A percentile compares a stretch with the other conserved stretches of the same genome.
These are phyloP conservation scores for Scorias spongiosa DNA, from an alignment of 2,329 filamentous ascomycete species.

Conservation along the genomic window DNA sequence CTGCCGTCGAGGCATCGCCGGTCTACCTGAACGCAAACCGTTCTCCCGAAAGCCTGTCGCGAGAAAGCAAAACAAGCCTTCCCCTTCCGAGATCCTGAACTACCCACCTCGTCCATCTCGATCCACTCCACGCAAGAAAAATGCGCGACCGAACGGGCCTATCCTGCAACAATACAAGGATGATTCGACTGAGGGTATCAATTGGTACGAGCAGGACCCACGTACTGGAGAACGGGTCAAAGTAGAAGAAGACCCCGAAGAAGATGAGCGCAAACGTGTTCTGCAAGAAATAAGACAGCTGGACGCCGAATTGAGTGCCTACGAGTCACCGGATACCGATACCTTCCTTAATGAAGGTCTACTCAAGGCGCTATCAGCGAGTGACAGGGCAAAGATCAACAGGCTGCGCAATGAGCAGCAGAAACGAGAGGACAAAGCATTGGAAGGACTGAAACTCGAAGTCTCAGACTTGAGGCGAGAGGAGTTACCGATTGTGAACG, in stretches of 20 bases:
- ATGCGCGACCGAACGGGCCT: background rate
- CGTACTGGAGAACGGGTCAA: slow-evolving; percentile 5
- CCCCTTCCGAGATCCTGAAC: background rate
- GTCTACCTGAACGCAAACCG: slow-evolving; percentile 1
- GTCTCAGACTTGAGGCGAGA: slow-evolving; percentile 2
- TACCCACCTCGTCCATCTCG: background rate
- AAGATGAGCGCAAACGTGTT: slow-evolving; percentile 3
- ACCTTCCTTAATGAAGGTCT: slow-evolving; percentile 5
- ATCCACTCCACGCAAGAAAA: background rate
- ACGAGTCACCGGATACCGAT: slow-evolving; percentile 2
- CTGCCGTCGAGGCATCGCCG: slow-evolving; percentile 6
- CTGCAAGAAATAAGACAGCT: slow-evolving; percentile 6
- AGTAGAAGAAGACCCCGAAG: slow-evolving; percentile 6
- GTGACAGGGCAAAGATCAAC: slow-evolving; percentile 4
- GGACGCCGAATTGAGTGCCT: slow-evolving; percentile 5
- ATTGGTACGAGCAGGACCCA: slow-evolving; percentile 9
- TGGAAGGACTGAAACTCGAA: slow-evolving; percentile 3
- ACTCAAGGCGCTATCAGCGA: slow-evolving; percentile 4
- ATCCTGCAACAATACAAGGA: background rate
- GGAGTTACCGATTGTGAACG: slow-evolving; percentile 4
- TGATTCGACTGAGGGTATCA: background rate
- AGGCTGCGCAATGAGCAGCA: slow-evolving; percentile 3
- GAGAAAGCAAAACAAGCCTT: background rate
- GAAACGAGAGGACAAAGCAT: background rate
- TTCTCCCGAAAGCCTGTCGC: background rate